Evolutionary conservation across 805 yeast genomes (phyloP).

Genomic region (Metschnikowia similis): DNA sequence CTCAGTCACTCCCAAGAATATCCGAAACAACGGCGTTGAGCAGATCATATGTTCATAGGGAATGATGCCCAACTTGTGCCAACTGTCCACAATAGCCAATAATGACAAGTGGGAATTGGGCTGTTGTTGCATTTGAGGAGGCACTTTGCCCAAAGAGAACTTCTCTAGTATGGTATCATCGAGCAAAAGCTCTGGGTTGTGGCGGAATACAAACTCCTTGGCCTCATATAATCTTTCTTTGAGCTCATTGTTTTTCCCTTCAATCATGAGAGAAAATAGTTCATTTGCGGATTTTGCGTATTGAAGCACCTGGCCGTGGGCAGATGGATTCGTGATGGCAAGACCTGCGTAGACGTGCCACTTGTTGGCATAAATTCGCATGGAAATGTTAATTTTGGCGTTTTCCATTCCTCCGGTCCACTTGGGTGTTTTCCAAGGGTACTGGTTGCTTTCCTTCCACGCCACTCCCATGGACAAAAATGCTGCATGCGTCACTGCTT

Average conservation of each 20-base stretch:
- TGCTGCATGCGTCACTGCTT: constrained; percentile 98
- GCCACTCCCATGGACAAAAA: constrained; percentile 96
- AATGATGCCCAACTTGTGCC: constrained; percentile 78
- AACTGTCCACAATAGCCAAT: constrained; percentile 88
- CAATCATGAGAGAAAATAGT: constrained; percentile 77
- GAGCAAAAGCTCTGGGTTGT: constrained; percentile 53
- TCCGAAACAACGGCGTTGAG: constrained; percentile 87
- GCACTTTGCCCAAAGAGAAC: constrained; percentile 70
- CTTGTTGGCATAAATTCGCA: constrained; percentile 86
- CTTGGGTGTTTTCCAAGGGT: constrained; percentile 85
- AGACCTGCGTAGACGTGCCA: constrained; percentile 99
- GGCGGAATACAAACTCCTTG: constrained; percentile 71
- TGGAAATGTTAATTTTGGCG: constrained; percentile 89
- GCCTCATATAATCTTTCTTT: constrained; percentile 59
- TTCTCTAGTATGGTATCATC: constrained; percentile 77
- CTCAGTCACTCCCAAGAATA: constrained; percentile 90
- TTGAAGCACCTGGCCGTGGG: constrained; percentile 86
- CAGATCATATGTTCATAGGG: constrained; percentile 98
- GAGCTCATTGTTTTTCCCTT: constrained; percentile 57
- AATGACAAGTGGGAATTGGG: constrained; percentile 90
- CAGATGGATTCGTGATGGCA: constrained; percentile 93
- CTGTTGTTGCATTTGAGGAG: constrained; percentile 54
- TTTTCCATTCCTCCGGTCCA: constrained; percentile 96
- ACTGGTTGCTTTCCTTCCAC: constrained; percentile 77
- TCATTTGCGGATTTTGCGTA: constrained; percentile 83